Conservation (phyloP, 1,284 basidiomycete genomes). For the Schizopora paradoxa region DNA sequence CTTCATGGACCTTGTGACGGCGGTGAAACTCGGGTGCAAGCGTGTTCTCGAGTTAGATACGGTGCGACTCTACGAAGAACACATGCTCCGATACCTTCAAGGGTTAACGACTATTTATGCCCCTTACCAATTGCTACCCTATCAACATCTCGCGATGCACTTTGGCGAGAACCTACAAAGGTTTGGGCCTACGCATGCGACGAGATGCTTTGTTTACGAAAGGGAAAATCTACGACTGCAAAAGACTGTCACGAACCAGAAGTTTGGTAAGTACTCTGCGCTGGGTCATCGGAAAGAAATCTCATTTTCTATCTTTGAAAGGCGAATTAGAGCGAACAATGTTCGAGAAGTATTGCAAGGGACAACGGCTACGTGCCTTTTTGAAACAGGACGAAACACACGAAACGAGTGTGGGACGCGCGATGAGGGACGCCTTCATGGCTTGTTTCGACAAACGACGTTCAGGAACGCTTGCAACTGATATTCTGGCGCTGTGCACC, state of each 20-base stretch:
- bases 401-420: background rate
- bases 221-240: constrained; percentile 31
- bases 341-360: constrained; percentile 23
- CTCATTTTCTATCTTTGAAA: constrained; percentile 11
- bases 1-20: constrained; percentile 33
- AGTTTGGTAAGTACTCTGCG: constrained; percentile 28
- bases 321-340: constrained; percentile 29
- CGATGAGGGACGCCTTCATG: background rate
- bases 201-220: constrained; percentile 35
- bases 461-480: background rate
- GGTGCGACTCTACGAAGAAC: constrained; percentile 24
- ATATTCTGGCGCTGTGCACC: background rate
- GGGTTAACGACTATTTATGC: constrained; percentile 29
- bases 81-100: constrained; percentile 29
- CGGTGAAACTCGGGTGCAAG: constrained; percentile 29
- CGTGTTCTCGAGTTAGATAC: constrained; percentile 19
- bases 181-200: constrained; percentile 33
- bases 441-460: background rate
- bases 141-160: constrained; percentile 37
- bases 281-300: background rate
- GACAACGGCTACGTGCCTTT: constrained; percentile 21
- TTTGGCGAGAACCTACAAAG: constrained; percentile 23
- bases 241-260: constrained; percentile 27
- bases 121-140: constrained; percentile 26
- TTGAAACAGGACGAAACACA: constrained; percentile 3